Evolutionary conservation across 2,329 filamentous ascomycete genomes (phyloP), one percentile per base, ranked within the genome.

Genomic region (Dactylellina parvicollis): DNA sequence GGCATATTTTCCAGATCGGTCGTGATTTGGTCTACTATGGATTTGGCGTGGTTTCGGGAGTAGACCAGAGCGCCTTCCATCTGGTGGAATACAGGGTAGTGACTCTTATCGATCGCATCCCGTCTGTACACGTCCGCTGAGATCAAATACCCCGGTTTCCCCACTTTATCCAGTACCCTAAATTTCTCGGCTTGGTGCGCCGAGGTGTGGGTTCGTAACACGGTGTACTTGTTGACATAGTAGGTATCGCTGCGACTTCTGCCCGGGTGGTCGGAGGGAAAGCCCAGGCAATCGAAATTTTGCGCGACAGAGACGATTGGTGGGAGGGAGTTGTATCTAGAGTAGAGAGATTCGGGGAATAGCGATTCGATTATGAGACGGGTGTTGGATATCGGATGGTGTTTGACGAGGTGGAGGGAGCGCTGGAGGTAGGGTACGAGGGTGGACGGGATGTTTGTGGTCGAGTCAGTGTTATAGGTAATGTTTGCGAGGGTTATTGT

Each of bases 21-120:
- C 38, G 59, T 75, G 10, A 78, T 52, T 78, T 96, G 92, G 34
- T 85, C 85, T 82, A 85, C 86, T 5, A 98, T 88, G 16, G 92
- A 80, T 75, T 90, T 85, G 16, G 84, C 85, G 71, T 81, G 83
- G 7, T 5, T n/a, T 46, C 92, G 87, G 79, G 95, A 90, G 94
- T 95, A 99, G 60, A 92, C 89, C 77, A 90, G 86, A 7, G 94
- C 94, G 10, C 92, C 94, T 81, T 99, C 95, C 93, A 98, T 98
- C 82, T 99, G 95, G 82, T 99, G 95, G 81, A 99, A 99, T 69
- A 96, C 88, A 0, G 95, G 95, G 81, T 98, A 98, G 82, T 99
- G 95, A 77, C 90, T 95, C 65, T 91, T 88, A 81, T 99, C 95
- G 78, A 99, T 90, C 65, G 94, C 93, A 86, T 99, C 95, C 76